Percentiles rank a stretch among this genome's conserved stretches.
These are phyloP conservation scores for Leishmania guyanensis DNA, from an alignment of 208 protist species.

Conservation along the genomic window DNA sequence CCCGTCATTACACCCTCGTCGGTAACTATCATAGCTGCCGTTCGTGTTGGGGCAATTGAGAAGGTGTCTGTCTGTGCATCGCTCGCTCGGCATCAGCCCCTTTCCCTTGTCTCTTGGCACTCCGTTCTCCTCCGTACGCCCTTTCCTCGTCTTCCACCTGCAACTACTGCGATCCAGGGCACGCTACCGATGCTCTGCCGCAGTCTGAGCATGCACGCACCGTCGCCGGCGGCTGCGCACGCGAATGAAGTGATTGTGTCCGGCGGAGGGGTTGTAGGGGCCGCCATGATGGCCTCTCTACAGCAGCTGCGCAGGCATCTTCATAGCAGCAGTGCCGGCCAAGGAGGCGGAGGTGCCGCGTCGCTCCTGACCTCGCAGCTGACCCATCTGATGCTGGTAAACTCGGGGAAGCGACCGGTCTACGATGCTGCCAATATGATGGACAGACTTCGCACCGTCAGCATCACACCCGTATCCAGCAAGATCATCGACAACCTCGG, in stretches of 20 bases:
- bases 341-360: not conserved
- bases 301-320: constrained; percentile 70
- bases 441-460: constrained; percentile 78
- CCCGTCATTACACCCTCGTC: not conserved
- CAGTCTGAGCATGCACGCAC: not conserved
- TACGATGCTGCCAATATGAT: constrained; percentile 70
- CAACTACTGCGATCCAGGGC: not conserved
- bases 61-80: not conserved
- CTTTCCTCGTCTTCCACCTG: not conserved
- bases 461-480: constrained; percentile 82
- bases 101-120: not conserved
- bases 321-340: not conserved
- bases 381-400: constrained; percentile 61
- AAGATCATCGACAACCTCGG: constrained; percentile 81
- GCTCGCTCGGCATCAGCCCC: not conserved
- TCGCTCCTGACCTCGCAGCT: constrained; percentile 35
- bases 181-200: constrained; percentile 18
- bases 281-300: constrained; percentile 68
- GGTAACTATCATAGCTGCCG: not conserved
- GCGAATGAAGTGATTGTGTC: constrained; percentile 71
- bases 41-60: not conserved
- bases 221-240: not conserved
- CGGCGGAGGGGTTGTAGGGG: constrained; percentile 79
- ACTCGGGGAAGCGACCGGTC: constrained; percentile 44
- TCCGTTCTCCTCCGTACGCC: not conserved